Percentiles rank a stretch among this genome's conserved stretches.
Evolutionary conservation across 2,329 filamentous ascomycete species (phyloP).

Genomic region (Leptosphaerulina australis): DNA sequence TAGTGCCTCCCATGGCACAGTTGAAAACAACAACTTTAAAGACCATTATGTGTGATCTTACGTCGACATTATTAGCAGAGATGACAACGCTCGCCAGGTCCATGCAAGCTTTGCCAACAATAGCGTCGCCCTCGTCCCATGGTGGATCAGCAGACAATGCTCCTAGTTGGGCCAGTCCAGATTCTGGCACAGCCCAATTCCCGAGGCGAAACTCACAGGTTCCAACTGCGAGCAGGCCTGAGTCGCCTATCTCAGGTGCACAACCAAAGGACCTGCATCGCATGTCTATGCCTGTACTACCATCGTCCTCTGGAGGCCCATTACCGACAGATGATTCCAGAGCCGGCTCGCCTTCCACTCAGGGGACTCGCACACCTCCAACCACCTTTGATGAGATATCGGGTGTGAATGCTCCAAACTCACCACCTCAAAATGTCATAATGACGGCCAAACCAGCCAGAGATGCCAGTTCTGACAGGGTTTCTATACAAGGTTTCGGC

Average conservation of each 20-base stretch:
- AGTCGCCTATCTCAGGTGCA: slow-evolving; percentile 43
- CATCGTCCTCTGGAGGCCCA: slow-evolving; percentile 43
- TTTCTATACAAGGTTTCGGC: slow-evolving; percentile 69
- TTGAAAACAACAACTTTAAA: slow-evolving; percentile 73
- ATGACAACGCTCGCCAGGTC: slow-evolving; percentile 57
- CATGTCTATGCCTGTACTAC: slow-evolving; percentile 79
- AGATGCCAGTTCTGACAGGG: slow-evolving; percentile 65
- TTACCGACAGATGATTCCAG: slow-evolving; percentile 36
- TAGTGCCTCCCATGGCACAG: slow-evolving; percentile 70
- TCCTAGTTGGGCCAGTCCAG: slow-evolving; percentile 40
- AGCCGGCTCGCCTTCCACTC: slow-evolving; percentile 33
- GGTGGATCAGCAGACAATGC: slow-evolving; percentile 32
- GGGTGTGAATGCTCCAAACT: slow-evolving; percentile 44
- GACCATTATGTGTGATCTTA: slow-evolving; percentile 54
- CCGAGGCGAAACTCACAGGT: slow-evolving; percentile 43
- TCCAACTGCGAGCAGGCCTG: slow-evolving; percentile 34
- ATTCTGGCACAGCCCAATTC: slow-evolving; percentile 29
- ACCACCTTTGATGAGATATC: slow-evolving; percentile 59
- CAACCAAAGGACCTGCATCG: slow-evolving; percentile 67
- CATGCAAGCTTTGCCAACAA: slow-evolving; percentile 62
- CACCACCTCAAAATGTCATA: slow-evolving; percentile 51
- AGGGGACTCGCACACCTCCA: slow-evolving; percentile 43
- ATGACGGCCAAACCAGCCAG: slow-evolving; percentile 54
- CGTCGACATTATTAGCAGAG: slow-evolving; percentile 54
- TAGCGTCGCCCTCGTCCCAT: slow-evolving; percentile 60